Conservation (phyloP, 164 flowering plant species). For the Tinospora cordifolia region DNA sequence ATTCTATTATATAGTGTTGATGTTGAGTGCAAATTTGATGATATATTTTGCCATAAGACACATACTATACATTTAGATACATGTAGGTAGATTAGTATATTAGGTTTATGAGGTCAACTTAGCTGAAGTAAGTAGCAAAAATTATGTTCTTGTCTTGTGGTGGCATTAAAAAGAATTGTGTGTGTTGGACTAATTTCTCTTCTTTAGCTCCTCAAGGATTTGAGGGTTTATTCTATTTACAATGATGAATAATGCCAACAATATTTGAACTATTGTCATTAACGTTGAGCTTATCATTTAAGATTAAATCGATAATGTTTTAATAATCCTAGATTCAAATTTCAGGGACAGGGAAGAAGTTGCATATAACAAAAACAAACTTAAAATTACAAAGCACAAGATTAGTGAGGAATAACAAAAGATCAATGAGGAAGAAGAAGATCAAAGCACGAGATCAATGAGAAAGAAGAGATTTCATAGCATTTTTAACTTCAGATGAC, state of each 20-base stretch:
- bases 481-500: too few relatives aligned
- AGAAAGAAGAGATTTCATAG: too few relatives aligned
- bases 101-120: neutral
- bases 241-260: neutral
- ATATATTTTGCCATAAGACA: neutral
- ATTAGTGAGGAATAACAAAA: too few relatives aligned
- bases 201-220: neutral
- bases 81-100: neutral
- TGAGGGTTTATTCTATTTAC: neutral
- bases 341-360: conserved; percentile 78
- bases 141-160: neutral
- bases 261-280: neutral
- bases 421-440: too few relatives aligned
- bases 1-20: neutral
- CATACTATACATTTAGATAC: neutral
- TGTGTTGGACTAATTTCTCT: neutral
- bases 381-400: too few relatives aligned
- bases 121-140: neutral
- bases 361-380: too few relatives aligned
- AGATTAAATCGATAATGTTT: neutral
- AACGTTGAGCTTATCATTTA: neutral
- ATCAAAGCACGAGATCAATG: too few relatives aligned
- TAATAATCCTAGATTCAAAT: neutral
- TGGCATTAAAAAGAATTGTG: neutral
- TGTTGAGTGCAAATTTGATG: neutral